Percentiles rank a stretch among this genome's conserved stretches.
Evolutionary conservation across 192 early-diverging fungal species (phyloP).

Genomic region (Entomortierella parvispora): DNA sequence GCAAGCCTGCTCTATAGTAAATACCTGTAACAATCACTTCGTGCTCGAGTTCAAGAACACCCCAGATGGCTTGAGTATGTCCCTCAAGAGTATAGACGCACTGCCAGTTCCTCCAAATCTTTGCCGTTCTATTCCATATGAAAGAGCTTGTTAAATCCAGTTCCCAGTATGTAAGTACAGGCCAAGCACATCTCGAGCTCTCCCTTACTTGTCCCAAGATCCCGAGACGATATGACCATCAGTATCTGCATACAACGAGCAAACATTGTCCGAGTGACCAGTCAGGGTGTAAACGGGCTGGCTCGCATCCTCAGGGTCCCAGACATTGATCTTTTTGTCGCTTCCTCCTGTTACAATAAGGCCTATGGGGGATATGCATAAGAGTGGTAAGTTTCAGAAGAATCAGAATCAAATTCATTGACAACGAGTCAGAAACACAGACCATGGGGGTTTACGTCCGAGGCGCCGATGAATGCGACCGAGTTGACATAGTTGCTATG

Average conservation of each 20-base stretch:
- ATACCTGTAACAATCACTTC: slow-evolving; percentile 81
- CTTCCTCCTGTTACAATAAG: slow-evolving; percentile 84
- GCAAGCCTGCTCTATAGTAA: not conserved
- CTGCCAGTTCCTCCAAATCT: slow-evolving; percentile 88
- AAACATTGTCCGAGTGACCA: slow-evolving; percentile 92
- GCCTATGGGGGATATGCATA: too few relatives aligned
- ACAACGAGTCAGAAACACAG: not conserved
- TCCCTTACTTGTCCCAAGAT: slow-evolving; percentile 95
- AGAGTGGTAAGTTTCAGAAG: slow-evolving; percentile 4
- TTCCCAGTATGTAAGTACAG: not conserved
- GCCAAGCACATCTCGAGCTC: too few relatives aligned
- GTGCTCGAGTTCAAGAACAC: slow-evolving; percentile 80
- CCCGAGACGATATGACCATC: slow-evolving; percentile 86
- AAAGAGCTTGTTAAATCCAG: too few relatives aligned
- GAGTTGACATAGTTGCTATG: slow-evolving; percentile 88
- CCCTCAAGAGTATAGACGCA: slow-evolving; percentile 76
- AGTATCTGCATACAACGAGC: slow-evolving; percentile 72
- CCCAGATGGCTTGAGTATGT: slow-evolving; percentile 91
- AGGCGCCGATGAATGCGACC: slow-evolving; percentile 69
- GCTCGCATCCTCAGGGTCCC: slow-evolving; percentile 68
- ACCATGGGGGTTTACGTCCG: slow-evolving; percentile 71
- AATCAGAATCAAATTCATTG: not conserved
- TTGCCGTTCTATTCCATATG: slow-evolving; percentile 74
- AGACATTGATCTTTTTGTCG: slow-evolving; percentile 87
- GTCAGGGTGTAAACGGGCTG: slow-evolving; percentile 73